Conservation (phyloP, 2,329 filamentous ascomycete species). For the Plenodomus tracheiphilus region DNA sequence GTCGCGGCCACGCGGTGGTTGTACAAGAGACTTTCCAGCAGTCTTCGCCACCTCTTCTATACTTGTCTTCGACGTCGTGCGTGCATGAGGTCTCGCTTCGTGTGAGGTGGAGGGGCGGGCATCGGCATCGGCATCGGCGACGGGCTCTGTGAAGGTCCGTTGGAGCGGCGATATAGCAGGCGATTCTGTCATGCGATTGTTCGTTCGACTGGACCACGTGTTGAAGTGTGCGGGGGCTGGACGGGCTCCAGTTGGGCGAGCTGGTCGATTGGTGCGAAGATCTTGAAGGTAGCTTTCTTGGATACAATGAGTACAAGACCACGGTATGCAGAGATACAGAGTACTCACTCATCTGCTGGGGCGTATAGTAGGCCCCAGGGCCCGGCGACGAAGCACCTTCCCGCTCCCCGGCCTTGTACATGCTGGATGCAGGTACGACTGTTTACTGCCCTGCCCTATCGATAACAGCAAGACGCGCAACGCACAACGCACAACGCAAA, state of each 20-base stretch:
- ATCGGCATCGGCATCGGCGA: slow-evolving; percentile 25
- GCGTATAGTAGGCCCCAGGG: slow-evolving; percentile 41
- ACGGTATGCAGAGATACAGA: slow-evolving; percentile 6
- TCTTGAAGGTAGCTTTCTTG: slow-evolving; percentile 71
- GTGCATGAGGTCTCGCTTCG: slow-evolving; percentile 32
- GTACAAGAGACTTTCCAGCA: slow-evolving; percentile 39
- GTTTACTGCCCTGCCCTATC: slow-evolving; percentile 10
- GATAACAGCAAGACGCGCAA: neutral
- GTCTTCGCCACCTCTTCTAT: slow-evolving; percentile 30
- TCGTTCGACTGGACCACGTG: slow-evolving; percentile 39
- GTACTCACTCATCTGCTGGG: slow-evolving; percentile 45
- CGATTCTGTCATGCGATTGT: slow-evolving; percentile 26
- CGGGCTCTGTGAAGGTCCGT: slow-evolving; percentile 28
- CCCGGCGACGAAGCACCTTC: slow-evolving; percentile 42
- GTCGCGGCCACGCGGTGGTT: slow-evolving; percentile 48
- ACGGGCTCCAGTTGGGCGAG: slow-evolving; percentile 71
- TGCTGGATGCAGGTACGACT: slow-evolving; percentile 20
- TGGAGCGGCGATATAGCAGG: slow-evolving; percentile 31
- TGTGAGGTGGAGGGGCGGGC: slow-evolving; percentile 19
- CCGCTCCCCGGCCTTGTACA: slow-evolving; percentile 40
- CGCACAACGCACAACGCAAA: slow-evolving; percentile 1
- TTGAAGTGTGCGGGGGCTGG: slow-evolving; percentile 60
- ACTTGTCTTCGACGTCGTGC: slow-evolving; percentile 36
- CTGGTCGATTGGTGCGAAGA: slow-evolving; percentile 68
- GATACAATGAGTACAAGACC: slow-evolving; percentile 19